Evolutionary conservation across 2,329 filamentous ascomycete genomes (phyloP).

Genomic region (Aspergillus melleus): DNA sequence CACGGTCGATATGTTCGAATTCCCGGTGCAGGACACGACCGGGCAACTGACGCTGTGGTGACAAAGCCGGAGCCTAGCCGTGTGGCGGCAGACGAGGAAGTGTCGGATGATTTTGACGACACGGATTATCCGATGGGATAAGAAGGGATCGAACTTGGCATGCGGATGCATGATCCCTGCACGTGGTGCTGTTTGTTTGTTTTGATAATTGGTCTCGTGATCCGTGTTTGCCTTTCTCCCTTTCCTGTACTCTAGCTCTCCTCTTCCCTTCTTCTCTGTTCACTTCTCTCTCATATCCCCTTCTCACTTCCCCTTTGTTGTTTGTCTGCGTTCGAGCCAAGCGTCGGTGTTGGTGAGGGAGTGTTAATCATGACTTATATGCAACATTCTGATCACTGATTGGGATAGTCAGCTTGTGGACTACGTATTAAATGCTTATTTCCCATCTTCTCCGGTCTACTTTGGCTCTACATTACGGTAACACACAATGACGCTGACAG

Average conservation of each 20-base stretch:
- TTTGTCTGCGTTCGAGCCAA: not conserved
- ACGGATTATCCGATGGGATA: not conserved
- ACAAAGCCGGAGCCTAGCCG: not conserved
- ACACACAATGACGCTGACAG: not conserved
- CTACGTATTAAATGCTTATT: not conserved
- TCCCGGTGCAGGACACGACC: not conserved
- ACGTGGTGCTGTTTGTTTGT: not conserved
- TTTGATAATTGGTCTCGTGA: not conserved
- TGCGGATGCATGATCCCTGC: not conserved
- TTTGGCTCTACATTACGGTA: not conserved
- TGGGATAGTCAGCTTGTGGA: not conserved
- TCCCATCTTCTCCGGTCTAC: not conserved
- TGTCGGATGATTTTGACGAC: not conserved
- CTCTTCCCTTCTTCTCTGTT: too few species aligned
- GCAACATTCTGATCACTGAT: too few species aligned
- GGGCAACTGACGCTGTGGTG: not conserved
- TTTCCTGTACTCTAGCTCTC: not conserved
- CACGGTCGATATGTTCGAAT: too few species aligned
- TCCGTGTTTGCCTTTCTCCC: not conserved
- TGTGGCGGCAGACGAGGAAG: not conserved
- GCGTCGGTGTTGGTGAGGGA: not conserved
- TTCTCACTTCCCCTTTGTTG: too few species aligned
- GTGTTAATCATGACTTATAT: not conserved
- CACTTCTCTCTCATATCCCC: too few species aligned
- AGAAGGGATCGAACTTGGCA: not conserved